phyloP scores from a whole-genome alignment of 2,329 filamentous ascomycete species.

The Plenodomus biglobosus region DNA sequence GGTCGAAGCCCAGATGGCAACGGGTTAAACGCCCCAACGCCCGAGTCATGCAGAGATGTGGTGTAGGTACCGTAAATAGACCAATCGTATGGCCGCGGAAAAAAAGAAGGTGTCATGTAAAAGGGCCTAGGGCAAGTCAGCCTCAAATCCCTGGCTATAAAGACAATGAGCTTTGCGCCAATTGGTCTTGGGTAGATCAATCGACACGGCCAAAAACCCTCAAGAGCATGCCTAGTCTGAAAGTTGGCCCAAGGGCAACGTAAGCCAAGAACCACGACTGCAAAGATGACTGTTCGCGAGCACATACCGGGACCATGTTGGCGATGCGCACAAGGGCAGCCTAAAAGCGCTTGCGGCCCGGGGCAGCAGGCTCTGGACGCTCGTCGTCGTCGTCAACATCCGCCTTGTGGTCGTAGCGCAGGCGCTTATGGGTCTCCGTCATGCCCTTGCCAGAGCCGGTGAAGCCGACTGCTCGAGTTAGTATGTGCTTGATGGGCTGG shows the following conservation, averaged over 20 bases:
- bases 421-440: slow-evolving; percentile 85
- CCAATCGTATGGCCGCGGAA: neutral
- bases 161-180: slow-evolving; percentile 3
- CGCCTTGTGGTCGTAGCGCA: slow-evolving; percentile 72
- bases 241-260: slow-evolving; percentile 14
- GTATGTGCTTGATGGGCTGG: slow-evolving; percentile 4
- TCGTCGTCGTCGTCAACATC: slow-evolving; percentile 32
- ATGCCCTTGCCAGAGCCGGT: slow-evolving; percentile 93
- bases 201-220: neutral
- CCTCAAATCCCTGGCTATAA: neutral
- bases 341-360: slow-evolving; percentile 11
- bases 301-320: slow-evolving; percentile 9
- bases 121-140: slow-evolving; percentile 11
- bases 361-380: slow-evolving; percentile 3
- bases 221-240: slow-evolving; percentile 13
- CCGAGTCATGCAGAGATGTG: neutral
- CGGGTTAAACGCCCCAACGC: neutral
- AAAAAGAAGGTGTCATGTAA: neutral
- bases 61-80: neutral
- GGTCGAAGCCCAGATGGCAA: neutral
- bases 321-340: neutral
- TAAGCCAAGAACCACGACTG: slow-evolving; percentile 23
- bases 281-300: neutral
- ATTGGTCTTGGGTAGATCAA: slow-evolving; percentile 1
- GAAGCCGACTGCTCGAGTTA: slow-evolving; percentile 73